Base-by-base conservation (phyloP, 1,284 basidiomycete species). In the Naganishia cerealis region DNA sequence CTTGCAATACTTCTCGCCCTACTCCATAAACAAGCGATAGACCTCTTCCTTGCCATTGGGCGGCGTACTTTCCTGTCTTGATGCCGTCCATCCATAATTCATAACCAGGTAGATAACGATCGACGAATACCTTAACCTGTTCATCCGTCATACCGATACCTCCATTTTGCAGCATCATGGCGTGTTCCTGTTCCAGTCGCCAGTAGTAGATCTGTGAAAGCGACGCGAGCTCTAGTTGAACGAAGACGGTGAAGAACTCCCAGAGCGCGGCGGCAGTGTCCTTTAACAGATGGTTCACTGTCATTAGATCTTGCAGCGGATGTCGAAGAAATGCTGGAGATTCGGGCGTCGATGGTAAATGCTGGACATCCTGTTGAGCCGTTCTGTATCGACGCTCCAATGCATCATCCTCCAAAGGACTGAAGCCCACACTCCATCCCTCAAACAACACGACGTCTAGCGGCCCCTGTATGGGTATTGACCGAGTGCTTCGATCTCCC, bases 101-200 rank as follows among this genome's bases (percentile, higher is more conserved):
- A 48, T 67, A 70, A 21, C 50, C 66, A 12, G 66, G 66, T 50
- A 70, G 57, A 36, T 70, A 70, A 24, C 76, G 70, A 43, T 75
- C 74, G 29, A 82, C 86, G 73, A 80, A 94, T 85, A 78, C 79
- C 76, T 86, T 86, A 36, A 95, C 91, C 75, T 84, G 85, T 72
- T 85, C 86, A 73, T 94, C 91, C 0, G 87, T 84, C 93, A 96
- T 94, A 3, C 92, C 92, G 55, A 82, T 82, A 5, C 91, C 92
- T 54, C 91, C 91, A 71, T 92, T 94, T 48, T 77, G 77, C 0
- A 85, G 82, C 77, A 92, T 94, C 92, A 95, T 94, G 61, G 85
- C 75, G 68, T 89, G 90, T 74, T 96, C 93, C 78, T 94, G 92
- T 77, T 95, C 84, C 29, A 90, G 78, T 24, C 92, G 84, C 93